These are phyloP conservation scores for Coniferiporia weirii DNA, from an alignment of 1,284 basidiomycete species.

Conservation along the genomic window DNA sequence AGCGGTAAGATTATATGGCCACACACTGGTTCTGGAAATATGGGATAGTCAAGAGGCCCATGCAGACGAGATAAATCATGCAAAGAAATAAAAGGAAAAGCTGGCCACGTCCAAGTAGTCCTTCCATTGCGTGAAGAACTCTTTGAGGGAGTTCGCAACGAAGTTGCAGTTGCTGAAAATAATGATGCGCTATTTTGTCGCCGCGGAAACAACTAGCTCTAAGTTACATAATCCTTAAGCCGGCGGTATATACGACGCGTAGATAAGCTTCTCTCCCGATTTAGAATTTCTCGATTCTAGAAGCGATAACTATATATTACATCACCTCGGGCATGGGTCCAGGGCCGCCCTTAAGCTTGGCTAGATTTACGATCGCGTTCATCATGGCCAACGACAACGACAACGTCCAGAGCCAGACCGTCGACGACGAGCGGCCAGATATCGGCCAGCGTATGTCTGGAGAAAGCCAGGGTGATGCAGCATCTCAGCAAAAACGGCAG, in stretches of 20 bases:
- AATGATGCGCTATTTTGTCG: no score
- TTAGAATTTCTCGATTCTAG: not conserved
- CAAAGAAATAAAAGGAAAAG: conserved; percentile 40
- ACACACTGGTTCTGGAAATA: conserved; percentile 72
- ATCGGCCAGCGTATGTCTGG: no score
- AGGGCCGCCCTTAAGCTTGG: no score
- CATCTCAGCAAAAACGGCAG: not conserved
- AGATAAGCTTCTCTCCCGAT: not conserved
- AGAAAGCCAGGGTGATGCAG: no score
- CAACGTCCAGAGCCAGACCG: not conserved
- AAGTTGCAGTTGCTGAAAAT: not conserved
- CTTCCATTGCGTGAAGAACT: conserved; percentile 3
- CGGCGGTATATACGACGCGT: not conserved
- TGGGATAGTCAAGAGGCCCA: conserved; percentile 56
- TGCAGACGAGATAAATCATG: conserved; percentile 46
- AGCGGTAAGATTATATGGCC: conserved; percentile 26
- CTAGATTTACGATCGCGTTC: not conserved
- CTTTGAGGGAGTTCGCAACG: no score
- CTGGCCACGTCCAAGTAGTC: conserved; percentile 20
- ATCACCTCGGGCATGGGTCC: no score
- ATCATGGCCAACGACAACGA: not conserved
- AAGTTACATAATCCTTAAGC: no score
- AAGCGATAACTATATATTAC: no score
- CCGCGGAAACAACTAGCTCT: no score
- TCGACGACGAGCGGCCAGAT: not conserved